Conservation (phyloP, 177 flowering plant species). For the Vitis hybrid region DNA sequence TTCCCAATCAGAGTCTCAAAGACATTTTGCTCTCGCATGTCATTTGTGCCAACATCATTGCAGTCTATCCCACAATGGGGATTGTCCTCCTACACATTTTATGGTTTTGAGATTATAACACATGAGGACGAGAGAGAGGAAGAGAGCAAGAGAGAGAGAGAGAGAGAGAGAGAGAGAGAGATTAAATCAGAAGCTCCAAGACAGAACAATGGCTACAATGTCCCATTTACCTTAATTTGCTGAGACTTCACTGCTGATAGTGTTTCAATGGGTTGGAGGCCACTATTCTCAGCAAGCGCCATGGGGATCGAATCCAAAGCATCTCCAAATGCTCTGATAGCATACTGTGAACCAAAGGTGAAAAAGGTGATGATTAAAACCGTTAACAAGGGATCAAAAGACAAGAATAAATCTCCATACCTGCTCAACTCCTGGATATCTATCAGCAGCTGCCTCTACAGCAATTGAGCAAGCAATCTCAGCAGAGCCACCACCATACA, state of each 20-base stretch:
- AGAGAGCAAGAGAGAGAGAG: neutral
- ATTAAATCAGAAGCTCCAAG: too few relatives aligned
- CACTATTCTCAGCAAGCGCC: conserved; percentile 99
- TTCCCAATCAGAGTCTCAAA: conserved; percentile 95
- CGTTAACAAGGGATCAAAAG: neutral
- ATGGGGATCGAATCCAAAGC: conserved; percentile 90
- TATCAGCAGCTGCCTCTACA: conserved; percentile 95
- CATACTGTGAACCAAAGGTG: conserved; percentile 61
- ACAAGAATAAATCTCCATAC: conserved; percentile 23
- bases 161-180: neutral
- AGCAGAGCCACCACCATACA: conserved; percentile 96
- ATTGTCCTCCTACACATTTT: conserved; percentile 66
- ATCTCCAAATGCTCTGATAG: conserved; percentile 94
- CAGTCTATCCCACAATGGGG: conserved; percentile 83
- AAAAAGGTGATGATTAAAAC: neutral
- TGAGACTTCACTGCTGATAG: conserved; percentile 90
- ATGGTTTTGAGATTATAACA: neutral
- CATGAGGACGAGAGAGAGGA: neutral
- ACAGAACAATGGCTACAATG: neutral
- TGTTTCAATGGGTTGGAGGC: conserved; percentile 96
- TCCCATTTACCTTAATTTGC: conserved; percentile 76
- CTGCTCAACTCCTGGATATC: conserved; percentile 94
- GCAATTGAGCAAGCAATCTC: conserved; percentile 95
- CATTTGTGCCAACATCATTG: conserved; percentile 93
- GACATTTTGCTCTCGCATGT: conserved; percentile 93